Evolutionary conservation across 768 basidiomycete species (phyloP).

Genomic region (Pluteus cervinus): DNA sequence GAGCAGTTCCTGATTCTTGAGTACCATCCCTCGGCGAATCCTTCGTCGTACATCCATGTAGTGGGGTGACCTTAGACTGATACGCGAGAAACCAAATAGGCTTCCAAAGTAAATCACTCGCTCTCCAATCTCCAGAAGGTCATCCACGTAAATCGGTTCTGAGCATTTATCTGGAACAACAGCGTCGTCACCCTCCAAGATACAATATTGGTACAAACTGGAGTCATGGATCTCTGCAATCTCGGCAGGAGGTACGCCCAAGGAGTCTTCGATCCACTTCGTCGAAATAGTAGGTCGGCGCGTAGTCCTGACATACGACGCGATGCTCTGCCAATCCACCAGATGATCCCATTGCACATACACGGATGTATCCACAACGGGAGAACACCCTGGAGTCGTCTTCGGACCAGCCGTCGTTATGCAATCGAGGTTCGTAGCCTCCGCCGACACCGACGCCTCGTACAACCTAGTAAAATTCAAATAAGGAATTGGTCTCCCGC

Average conservation of each 20-base stretch:
- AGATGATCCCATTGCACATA: too few species aligned
- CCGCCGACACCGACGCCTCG: too few species aligned
- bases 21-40: slow-evolving; percentile 53
- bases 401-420: too few species aligned
- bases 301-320: too few species aligned
- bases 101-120: slow-evolving; percentile 67
- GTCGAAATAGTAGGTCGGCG: slow-evolving; percentile 46
- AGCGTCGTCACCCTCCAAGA: slow-evolving; percentile 35
- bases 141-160: slow-evolving; percentile 34
- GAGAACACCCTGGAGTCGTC: too few species aligned
- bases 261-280: slow-evolving; percentile 36
- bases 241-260: slow-evolving; percentile 33
- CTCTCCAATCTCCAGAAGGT: slow-evolving; percentile 32
- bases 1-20: slow-evolving; percentile 43
- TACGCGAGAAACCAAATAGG: slow-evolving; percentile 69
- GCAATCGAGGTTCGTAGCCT: too few species aligned
- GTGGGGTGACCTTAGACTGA: slow-evolving; percentile 38
- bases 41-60: slow-evolving; percentile 37
- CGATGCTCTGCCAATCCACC: too few species aligned
- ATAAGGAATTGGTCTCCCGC: slow-evolving; percentile 54
- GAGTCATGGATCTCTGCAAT: slow-evolving; percentile 45
- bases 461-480: slow-evolving; percentile 45
- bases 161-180: slow-evolving; percentile 31
- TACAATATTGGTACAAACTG: slow-evolving; percentile 57
- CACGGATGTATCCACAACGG: too few species aligned